Evolutionary conservation across 495 filamentous ascomycete genomes (phyloP).

Genomic region (Acidomyces sp.): DNA sequence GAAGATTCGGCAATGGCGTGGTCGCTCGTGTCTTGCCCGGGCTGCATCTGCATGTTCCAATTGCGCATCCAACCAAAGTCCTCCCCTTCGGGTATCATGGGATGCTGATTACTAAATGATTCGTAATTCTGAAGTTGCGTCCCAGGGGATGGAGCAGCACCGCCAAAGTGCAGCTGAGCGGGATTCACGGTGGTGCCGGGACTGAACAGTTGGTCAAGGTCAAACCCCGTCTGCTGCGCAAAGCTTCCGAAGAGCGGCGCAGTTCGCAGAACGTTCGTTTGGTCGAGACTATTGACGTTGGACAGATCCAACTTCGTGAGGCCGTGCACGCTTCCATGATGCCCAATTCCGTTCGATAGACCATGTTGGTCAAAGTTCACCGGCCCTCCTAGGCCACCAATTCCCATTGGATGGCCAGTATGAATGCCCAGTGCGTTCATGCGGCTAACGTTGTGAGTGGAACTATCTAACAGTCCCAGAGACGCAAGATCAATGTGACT

Average conservation of each 20-base stretch:
- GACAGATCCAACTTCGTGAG: conserved; percentile 78
- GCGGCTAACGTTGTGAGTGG: conserved; percentile 42
- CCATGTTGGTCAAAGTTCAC: conserved; percentile 53
- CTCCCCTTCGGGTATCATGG: conserved; percentile 40
- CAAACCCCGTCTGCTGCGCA: conserved; percentile 41
- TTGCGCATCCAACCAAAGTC: conserved; percentile 77
- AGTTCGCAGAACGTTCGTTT: conserved; percentile 57
- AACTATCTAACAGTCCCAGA: conserved; percentile 54
- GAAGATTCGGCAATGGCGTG: conserved; percentile 83
- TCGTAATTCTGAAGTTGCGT: conserved; percentile 41
- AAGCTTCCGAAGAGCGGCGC: conserved; percentile 63
- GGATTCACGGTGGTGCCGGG: conserved; percentile 76
- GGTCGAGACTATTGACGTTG: conserved; percentile 44
- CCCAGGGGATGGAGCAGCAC: conserved; percentile 61
- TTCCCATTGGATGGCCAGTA: conserved; percentile 23
- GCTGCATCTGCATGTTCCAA: conserved; percentile 61
- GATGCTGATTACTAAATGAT: conserved; percentile 8
- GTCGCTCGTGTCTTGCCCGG: conserved; percentile 52
- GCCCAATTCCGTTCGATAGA: conserved; percentile 53
- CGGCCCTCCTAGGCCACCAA: conserved; percentile 47
- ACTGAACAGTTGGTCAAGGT: conserved; percentile 63
- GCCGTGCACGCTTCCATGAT: conserved; percentile 50
- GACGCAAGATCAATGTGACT: conserved; percentile 78
- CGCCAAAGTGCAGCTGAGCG: conserved; percentile 83
- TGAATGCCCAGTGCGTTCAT: conserved; percentile 25